These are phyloP conservation scores for Chloromonas sp. DNA, from an alignment of 163 green algal species.

Conservation along the genomic window DNA sequence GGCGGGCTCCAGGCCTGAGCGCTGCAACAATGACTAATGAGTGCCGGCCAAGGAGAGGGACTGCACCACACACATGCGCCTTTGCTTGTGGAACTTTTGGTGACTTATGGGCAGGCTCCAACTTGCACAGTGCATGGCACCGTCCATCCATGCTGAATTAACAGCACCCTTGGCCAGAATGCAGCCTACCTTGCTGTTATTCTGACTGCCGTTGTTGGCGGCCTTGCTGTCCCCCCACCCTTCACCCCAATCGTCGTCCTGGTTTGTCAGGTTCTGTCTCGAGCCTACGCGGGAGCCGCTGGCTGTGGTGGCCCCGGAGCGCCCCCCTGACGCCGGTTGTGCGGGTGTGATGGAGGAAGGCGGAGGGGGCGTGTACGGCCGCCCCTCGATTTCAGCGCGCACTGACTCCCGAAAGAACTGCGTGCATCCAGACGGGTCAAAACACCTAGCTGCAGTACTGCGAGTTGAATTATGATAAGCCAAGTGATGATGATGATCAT, in stretches of 20 bases:
- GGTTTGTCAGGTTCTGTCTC: not conserved
- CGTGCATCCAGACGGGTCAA: not conserved
- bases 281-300: not conserved
- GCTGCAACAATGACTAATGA: too few relatives aligned
- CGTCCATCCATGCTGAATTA: too few relatives aligned
- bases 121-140: too few relatives aligned
- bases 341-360: conserved; percentile 34
- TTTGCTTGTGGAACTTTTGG: too few relatives aligned
- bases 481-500: too few relatives aligned
- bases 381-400: conserved; percentile 71
- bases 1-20: too few relatives aligned
- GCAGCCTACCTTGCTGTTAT: conserved; percentile 1
- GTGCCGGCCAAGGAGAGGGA: too few relatives aligned
- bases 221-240: not conserved
- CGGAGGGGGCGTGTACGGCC: conserved; percentile 60
- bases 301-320: not conserved
- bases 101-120: too few relatives aligned
- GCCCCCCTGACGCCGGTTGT: not conserved
- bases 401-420: conserved; percentile 89
- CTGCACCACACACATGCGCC: too few relatives aligned
- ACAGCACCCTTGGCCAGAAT: not conserved
- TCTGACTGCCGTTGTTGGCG: not conserved
- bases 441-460: too few relatives aligned
- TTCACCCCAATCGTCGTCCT: not conserved
- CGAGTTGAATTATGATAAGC: too few relatives aligned